phyloP scores from a whole-genome alignment of 2,329 filamentous ascomycete genomes.

The Talaromyces pinophilus region DNA sequence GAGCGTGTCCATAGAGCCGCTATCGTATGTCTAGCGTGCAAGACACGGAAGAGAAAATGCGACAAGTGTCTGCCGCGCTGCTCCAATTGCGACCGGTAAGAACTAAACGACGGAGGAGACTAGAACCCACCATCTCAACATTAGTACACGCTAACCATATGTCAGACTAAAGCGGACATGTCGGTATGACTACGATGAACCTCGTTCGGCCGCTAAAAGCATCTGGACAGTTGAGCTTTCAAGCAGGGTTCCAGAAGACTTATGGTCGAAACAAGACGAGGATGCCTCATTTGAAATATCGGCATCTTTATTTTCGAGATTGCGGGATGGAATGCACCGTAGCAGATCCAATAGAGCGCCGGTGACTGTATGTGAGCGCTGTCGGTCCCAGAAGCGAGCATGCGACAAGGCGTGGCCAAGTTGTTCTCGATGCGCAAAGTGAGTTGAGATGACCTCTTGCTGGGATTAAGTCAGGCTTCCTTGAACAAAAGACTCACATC shows the following conservation, averaged over 20 bases:
- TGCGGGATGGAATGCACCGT: not conserved
- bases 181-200: not conserved
- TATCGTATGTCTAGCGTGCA: slow-evolving; percentile 5
- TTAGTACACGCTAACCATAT: not conserved
- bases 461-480: not conserved
- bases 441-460: not conserved
- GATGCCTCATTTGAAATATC: not conserved
- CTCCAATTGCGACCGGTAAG: slow-evolving; percentile 14
- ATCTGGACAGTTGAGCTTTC: not conserved
- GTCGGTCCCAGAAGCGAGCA: slow-evolving; percentile 12
- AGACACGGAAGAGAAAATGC: slow-evolving; percentile 10
- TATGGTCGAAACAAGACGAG: not conserved
- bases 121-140: not conserved
- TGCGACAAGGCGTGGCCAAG: slow-evolving; percentile 12
- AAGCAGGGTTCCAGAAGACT: not conserved
- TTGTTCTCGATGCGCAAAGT: slow-evolving; percentile 14
- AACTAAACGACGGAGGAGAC: not conserved
- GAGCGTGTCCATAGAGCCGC: not conserved
- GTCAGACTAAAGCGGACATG: slow-evolving; percentile 1
- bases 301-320: not conserved
- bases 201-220: not conserved
- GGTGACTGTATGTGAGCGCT: slow-evolving; percentile 17
- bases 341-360: not conserved
- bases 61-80: slow-evolving; percentile 9
- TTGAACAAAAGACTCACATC: not conserved